Conservation (phyloP, 768 basidiomycete species). For the Leccinum aurantiacum region DNA sequence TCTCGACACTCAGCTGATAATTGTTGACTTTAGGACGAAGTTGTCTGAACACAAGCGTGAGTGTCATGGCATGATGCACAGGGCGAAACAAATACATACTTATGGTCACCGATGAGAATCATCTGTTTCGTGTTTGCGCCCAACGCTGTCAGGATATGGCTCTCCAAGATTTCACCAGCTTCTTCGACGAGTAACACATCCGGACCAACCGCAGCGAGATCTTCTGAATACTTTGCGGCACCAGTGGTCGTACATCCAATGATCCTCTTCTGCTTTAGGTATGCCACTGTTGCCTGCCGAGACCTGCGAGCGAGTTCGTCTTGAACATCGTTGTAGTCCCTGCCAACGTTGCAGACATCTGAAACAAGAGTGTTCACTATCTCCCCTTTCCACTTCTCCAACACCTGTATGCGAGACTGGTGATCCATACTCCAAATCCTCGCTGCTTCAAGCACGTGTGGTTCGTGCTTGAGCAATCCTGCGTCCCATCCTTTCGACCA, state of each 20-base stretch:
- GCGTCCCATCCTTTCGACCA: conserved; percentile 50
- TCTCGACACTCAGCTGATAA: conserved; percentile 66
- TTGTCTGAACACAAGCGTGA: conserved; percentile 44
- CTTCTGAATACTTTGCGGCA: conserved; percentile 58
- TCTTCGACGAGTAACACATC: conserved; percentile 67
- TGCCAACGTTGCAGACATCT: conserved; percentile 28
- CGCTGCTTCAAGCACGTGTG: conserved; percentile 23
- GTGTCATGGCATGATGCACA: neutral
- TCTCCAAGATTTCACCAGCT: conserved; percentile 72
- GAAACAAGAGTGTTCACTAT: no score
- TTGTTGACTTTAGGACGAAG: conserved; percentile 72
- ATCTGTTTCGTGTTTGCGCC: conserved; percentile 48
- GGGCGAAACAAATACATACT: conserved; percentile 38
- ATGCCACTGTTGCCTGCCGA: conserved; percentile 33
- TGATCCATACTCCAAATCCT: conserved; percentile 41
- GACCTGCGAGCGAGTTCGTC: conserved; percentile 38
- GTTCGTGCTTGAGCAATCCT: conserved; percentile 38
- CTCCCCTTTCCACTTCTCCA: conserved; percentile 38
- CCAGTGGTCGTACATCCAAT: conserved; percentile 73
- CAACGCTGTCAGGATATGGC: conserved; percentile 64
- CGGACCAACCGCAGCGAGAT: conserved; percentile 47
- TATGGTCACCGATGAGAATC: conserved; percentile 73
- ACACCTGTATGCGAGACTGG: conserved; percentile 26
- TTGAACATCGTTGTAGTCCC: conserved; percentile 43
- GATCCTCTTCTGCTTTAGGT: conserved; percentile 51